Base-by-base conservation (phyloP, 192 early-diverging fungal species). In the Gryganskiella cystojenkinii region DNA sequence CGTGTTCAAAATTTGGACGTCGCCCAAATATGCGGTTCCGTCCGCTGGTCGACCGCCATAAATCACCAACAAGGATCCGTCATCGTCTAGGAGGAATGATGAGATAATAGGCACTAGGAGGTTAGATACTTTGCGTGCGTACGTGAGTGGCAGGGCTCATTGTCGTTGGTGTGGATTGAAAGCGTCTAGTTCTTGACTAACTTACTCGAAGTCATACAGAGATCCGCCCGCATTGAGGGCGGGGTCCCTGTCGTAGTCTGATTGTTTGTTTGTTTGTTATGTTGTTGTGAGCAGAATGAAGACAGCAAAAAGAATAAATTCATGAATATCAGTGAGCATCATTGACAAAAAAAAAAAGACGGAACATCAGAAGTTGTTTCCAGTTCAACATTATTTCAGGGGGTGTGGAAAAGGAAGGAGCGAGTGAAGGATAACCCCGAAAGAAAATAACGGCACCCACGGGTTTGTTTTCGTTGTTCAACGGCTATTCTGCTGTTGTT, bases 151-250 rank as follows among this genome's bases (percentile, higher is more conserved):
- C n/a, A n/a, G n/a, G n/a, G n/a, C 22, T 19, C 33, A 17, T 19
- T 3, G 0, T 54, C n/a, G 14, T 31, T 30, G 7, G 27, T 27
- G 35, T 33, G n/a, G 31, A 25, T 64, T 15, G 3, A 52, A 40
- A 20, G 10, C 1, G 5, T 42, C 24, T n/a, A 31, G 22, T 20
- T 30, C 28, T 4, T 28, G 0, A 5, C 22, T 10, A n/a, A 56
- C 74, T 60, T 78, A 78, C 74, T 78, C 13, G 74, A 27, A 0
- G 74, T 42, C 74, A 78, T 78, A 58, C 74, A 78, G 49, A 61
- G 66, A 61, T 78, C 74, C 24, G 67, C 45, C 25, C 74, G 52
- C 66, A 68, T 64, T 0, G 66, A 40, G 47, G 74, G 74, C 9
- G 61, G 14, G 0, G 24, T 24, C 13, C 74, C 74, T 2, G 47